Conservation (phyloP, 768 basidiomycete genomes). For the Stropharia rugosoannulata region DNA sequence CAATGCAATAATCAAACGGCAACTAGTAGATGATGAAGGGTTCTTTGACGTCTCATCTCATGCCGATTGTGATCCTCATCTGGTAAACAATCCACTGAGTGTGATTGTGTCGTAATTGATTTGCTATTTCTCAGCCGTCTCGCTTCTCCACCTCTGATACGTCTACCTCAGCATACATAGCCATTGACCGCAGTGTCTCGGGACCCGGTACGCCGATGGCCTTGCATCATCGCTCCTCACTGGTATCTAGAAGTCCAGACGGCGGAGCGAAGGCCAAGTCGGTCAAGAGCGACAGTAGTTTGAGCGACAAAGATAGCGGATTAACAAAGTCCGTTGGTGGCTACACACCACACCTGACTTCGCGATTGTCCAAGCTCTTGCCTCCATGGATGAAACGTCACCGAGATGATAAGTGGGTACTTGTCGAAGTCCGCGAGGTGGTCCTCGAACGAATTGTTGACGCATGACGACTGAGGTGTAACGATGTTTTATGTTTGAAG, state of each 20-base stretch:
- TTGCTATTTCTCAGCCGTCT: neutral
- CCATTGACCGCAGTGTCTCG: constrained; percentile 1
- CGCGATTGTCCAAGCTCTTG: constrained; percentile 1
- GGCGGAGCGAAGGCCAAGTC: neutral
- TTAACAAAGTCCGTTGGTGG: neutral
- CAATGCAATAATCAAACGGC: neutral
- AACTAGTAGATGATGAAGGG: constrained; percentile 4
- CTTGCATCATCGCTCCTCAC: too few relatives aligned
- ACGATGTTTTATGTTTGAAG: neutral
- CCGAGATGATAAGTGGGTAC: constrained; percentile 10
- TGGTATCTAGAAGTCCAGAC: too few relatives aligned
- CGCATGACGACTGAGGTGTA: neutral
- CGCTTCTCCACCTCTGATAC: constrained; percentile 7
- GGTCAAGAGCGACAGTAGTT: neutral
- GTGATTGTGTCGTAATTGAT: neutral
- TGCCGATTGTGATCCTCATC: constrained; percentile 10
- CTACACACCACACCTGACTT: neutral
- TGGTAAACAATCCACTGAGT: neutral
- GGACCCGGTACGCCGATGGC: neutral
- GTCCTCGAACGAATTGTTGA: constrained; percentile 10
- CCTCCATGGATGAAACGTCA: constrained; percentile 5
- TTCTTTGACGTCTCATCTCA: constrained; percentile 6
- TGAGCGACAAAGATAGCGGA: neutral
- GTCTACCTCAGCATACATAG: constrained; percentile 9
- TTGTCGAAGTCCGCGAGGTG: constrained; percentile 10